These are phyloP conservation scores for Suillus cothurnatus DNA, from an alignment of 768 basidiomycete species.

Conservation along the genomic window DNA sequence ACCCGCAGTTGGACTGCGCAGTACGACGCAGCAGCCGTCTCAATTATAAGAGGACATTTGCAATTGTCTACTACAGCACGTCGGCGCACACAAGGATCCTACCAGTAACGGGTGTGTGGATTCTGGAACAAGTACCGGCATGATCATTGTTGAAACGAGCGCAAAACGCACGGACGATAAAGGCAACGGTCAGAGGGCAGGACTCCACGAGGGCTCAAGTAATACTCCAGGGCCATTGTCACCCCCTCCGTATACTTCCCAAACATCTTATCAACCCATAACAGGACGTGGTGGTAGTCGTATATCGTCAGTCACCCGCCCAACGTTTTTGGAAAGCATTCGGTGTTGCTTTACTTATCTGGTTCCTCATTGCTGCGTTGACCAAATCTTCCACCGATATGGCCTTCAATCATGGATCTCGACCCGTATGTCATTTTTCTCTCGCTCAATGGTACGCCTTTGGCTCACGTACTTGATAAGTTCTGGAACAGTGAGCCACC, in stretches of 20 bases:
- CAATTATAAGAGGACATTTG: not conserved
- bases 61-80: not conserved
- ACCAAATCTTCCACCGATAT: not conserved
- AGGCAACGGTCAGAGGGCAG: not conserved
- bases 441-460: not conserved
- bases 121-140: not conserved
- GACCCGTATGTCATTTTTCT: not conserved
- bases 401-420: constrained; percentile 1
- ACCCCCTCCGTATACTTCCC: constrained; percentile 12
- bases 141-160: constrained; percentile 11
- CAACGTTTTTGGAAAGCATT: constrained; percentile 31
- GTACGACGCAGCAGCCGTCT: not conserved
- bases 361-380: constrained; percentile 15
- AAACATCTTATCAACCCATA: constrained; percentile 1
- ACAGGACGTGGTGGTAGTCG: not conserved
- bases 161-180: not conserved
- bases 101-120: not conserved
- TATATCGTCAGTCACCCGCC: constrained; percentile 8
- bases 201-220: not conserved
- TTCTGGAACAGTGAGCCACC: not conserved
- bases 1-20: not conserved
- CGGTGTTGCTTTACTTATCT: constrained; percentile 26
- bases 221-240: not conserved
- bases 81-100: not conserved
- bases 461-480: not conserved